Evolutionary conservation across 1,139 yeast species (phyloP).

Genomic region (Kodamaea plutei): DNA sequence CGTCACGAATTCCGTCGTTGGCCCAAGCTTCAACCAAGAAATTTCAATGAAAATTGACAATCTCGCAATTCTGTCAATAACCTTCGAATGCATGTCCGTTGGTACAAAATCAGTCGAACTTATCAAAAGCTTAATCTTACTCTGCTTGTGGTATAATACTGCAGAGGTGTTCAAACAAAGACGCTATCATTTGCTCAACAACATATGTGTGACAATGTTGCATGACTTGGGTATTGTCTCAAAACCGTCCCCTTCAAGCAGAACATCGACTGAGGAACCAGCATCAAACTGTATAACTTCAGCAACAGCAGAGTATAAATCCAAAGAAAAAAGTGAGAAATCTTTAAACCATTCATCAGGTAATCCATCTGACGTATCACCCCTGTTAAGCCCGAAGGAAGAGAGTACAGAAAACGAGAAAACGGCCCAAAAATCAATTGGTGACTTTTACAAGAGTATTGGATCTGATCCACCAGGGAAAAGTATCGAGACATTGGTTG

Average conservation of each 20-base stretch:
- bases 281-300: neutral
- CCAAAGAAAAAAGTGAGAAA: too few species aligned
- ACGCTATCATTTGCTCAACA: constrained; percentile 66
- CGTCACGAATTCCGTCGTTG: constrained; percentile 46
- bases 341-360: too few species aligned
- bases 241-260: neutral
- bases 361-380: neutral
- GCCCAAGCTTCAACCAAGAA: constrained; percentile 28
- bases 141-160: constrained; percentile 77
- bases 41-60: constrained; percentile 46
- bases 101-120: constrained; percentile 75
- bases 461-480: neutral
- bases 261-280: neutral
- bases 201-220: constrained; percentile 63
- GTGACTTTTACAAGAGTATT: constrained; percentile 1
- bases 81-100: constrained; percentile 59
- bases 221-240: constrained; percentile 68
- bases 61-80: constrained; percentile 52
- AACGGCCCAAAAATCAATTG: neutral
- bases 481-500: neutral
- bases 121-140: constrained; percentile 55
- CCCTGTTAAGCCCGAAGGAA: neutral
- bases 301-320: neutral
- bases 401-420: neutral
- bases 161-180: constrained; percentile 80